Evolutionary conservation across 129 eudicot species (phyloP).

Genomic region (Pseudognaphalium luteoalbum): DNA sequence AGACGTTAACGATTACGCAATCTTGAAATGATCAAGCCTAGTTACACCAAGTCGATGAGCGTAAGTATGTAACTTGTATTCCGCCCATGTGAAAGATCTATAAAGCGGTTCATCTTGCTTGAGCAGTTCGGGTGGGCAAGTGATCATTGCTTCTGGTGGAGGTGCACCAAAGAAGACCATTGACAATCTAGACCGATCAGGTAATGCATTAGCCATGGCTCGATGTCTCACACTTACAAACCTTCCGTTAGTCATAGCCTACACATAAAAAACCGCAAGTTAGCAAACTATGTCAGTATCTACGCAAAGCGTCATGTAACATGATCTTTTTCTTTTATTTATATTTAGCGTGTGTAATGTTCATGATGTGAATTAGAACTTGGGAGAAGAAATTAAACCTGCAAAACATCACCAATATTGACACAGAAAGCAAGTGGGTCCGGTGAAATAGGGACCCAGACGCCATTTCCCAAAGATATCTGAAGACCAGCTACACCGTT

Average conservation of each 20-base stretch:
- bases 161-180: slow-evolving; percentile 55
- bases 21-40: slow-evolving; percentile 53
- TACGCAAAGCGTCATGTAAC: neutral
- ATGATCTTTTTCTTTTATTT: too few relatives aligned
- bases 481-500: slow-evolving; percentile 72
- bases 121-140: slow-evolving; percentile 39
- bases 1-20: neutral
- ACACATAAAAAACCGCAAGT: neutral
- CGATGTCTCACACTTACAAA: slow-evolving; percentile 65
- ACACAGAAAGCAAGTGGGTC: slow-evolving; percentile 64
- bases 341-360: too few relatives aligned
- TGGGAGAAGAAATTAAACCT: slow-evolving; percentile 38
- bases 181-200: slow-evolving; percentile 42
- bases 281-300: neutral
- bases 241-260: slow-evolving; percentile 78
- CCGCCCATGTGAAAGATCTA: slow-evolving; percentile 53
- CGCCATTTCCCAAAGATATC: slow-evolving; percentile 55
- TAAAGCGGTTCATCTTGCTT: slow-evolving; percentile 27
- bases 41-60: slow-evolving; percentile 50
- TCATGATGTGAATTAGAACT: too few relatives aligned
- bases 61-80: slow-evolving; percentile 51
- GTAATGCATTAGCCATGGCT: slow-evolving; percentile 49
- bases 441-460: slow-evolving; percentile 69
- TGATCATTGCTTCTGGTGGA: slow-evolving; percentile 40
- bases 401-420: slow-evolving; percentile 72